Evolutionary conservation across 2,329 filamentous ascomycete genomes (phyloP).

Genomic region (Myotisia sp.): DNA sequence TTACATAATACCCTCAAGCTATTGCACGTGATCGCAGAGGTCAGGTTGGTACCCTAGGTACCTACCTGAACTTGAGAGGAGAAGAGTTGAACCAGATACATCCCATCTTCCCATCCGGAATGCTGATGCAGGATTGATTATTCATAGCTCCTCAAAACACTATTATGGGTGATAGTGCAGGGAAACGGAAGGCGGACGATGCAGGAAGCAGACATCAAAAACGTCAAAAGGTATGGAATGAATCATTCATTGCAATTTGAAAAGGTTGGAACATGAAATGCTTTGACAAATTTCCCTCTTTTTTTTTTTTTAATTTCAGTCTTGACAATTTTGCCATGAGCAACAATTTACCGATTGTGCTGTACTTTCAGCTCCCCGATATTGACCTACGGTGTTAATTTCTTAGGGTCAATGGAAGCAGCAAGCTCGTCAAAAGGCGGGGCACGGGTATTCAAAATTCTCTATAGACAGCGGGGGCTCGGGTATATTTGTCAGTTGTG

Average conservation of each 20-base stretch:
- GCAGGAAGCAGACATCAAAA: neutral
- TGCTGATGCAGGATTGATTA: too few species aligned
- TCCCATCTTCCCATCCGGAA: too few species aligned
- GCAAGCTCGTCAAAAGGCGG: conserved; percentile 4
- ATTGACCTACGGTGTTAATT: conserved; percentile 15
- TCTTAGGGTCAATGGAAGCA: conserved; percentile 18
- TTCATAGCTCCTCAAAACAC: too few species aligned
- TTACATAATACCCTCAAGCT: too few species aligned
- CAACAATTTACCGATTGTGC: too few species aligned
- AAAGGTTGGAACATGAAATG: neutral
- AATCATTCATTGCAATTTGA: neutral
- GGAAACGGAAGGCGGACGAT: conserved; percentile 2
- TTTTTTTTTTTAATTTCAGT: neutral
- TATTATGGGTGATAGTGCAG: neutral
- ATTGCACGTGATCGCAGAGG: too few species aligned
- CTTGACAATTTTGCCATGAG: too few species aligned
- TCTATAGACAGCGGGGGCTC: conserved; percentile 38
- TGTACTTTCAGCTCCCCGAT: conserved; percentile 5
- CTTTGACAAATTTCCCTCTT: neutral
- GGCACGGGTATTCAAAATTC: conserved; percentile 7
- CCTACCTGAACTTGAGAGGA: too few species aligned
- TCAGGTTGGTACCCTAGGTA: too few species aligned
- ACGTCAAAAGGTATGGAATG: conserved; percentile 4
- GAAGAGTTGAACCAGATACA: too few species aligned
- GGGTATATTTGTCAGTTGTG: conserved; percentile 50